Evolutionary conservation across 768 basidiomycete species (phyloP).

Genomic region (Xerocomellus amylosporus): DNA sequence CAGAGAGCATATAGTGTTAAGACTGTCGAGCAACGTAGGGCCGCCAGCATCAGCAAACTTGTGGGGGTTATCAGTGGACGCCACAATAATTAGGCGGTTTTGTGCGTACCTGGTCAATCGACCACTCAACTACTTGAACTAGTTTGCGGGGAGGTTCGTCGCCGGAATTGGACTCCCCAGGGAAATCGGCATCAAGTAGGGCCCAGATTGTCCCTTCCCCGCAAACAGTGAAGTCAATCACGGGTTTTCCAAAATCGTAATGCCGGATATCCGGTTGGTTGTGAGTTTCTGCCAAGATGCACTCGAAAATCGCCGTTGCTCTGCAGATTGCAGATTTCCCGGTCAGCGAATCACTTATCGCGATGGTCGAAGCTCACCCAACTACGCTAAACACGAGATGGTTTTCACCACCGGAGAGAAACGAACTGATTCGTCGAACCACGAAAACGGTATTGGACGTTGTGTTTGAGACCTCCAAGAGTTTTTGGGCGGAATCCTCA

Average conservation of each 20-base stretch:
- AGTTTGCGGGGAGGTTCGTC: constrained; percentile 16
- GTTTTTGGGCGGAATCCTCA: constrained; percentile 10
- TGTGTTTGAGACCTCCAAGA: constrained; percentile 11
- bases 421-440: constrained; percentile 53
- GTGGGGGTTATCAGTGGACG: neutral
- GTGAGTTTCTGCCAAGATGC: constrained; percentile 31
- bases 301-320: constrained; percentile 64
- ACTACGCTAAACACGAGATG: constrained; percentile 65
- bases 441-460: constrained; percentile 44
- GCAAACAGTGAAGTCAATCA: constrained; percentile 54
- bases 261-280: constrained; percentile 30
- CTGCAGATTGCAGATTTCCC: constrained; percentile 36
- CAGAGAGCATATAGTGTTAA: constrained; percentile 46
- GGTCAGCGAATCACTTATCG: neutral
- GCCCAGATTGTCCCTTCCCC: constrained; percentile 43
- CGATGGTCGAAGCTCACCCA: constrained; percentile 49
- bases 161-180: constrained; percentile 6
- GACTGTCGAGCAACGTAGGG: constrained; percentile 38
- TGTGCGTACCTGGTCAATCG: constrained; percentile 38
- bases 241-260: constrained; percentile 54
- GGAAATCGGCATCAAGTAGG: constrained; percentile 48
- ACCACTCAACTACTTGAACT: constrained; percentile 35
- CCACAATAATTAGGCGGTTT: neutral
- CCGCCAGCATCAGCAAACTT: constrained; percentile 22
- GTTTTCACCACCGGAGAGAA: constrained; percentile 35